These are phyloP conservation scores for Phytomonas francai DNA, from an alignment of 208 protist genomes.

Conservation along the genomic window DNA sequence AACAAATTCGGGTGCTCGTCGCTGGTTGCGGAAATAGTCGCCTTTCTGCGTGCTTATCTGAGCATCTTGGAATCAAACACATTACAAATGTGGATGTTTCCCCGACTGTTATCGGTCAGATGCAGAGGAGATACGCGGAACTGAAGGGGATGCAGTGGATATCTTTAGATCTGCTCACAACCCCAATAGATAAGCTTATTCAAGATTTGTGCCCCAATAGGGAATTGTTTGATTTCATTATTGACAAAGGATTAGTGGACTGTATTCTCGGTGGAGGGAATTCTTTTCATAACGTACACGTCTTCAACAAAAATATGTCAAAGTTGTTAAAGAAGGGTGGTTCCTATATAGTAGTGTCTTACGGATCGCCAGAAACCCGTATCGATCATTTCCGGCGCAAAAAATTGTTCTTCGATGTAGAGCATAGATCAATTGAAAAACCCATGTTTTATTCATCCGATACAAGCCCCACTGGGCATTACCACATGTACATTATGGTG, in stretches of 20 bases:
- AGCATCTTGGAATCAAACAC: constrained; percentile 77
- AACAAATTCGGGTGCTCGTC: constrained; percentile 75
- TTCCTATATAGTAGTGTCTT: constrained; percentile 78
- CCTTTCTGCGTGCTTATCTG: constrained; percentile 73
- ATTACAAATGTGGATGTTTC: constrained; percentile 89
- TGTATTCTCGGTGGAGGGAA: constrained; percentile 80
- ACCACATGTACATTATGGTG: constrained; percentile 90
- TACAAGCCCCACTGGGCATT: constrained; percentile 65
- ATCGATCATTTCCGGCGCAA: constrained; percentile 87
- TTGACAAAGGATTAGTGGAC: constrained; percentile 87
- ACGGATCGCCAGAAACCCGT: constrained; percentile 83
- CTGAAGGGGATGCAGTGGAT: constrained; percentile 87
- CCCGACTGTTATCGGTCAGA: constrained; percentile 79
- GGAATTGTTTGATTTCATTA: constrained; percentile 83
- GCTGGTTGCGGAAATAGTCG: constrained; percentile 89
- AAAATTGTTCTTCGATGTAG: constrained; percentile 80
- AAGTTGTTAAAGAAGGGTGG: constrained; percentile 84
- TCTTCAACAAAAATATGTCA: constrained; percentile 84
- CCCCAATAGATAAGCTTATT: constrained; percentile 69
- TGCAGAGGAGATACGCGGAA: constrained; percentile 79
- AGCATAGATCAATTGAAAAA: constrained; percentile 83
- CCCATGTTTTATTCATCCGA: constrained; percentile 77
- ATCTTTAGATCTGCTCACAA: constrained; percentile 67
- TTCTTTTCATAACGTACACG: constrained; percentile 86
- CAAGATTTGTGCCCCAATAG: constrained; percentile 72